Evolutionary conservation across 352 stramenopile genomes (phyloP), one percentile per base, ranked within the genome.

Genomic region (Pythium phragmitis): DNA sequence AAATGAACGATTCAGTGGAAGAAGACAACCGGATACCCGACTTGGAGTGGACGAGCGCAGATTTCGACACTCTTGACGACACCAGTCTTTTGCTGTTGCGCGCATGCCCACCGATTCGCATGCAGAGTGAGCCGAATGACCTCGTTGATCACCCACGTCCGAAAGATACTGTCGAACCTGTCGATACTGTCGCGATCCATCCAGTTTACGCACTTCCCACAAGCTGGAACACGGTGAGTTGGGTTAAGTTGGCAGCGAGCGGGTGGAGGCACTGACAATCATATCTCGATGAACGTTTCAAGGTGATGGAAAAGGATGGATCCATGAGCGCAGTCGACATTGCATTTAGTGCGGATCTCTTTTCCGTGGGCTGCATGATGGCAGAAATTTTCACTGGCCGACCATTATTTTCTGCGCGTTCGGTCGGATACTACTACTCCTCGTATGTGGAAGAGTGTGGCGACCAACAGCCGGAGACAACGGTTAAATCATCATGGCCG

Each of bases 361-460:
- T 93, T 55, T 70, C 79, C 1, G 60, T 95, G 23, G 86, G 83
- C 0, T 91, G 84, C 46, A 66, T 91, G 26, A 79, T 86, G 34
- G 81, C 81, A 0, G 86, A 95, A 62, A 68, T 93, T 16, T 94
- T 89, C 54, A 82, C 73, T 1, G 57, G 64, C 6, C 52, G 51
- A 3, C 79, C 84, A 2, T 62, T 94, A 7, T 94, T 94, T 57
- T 89, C 83, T 8, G 61, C 67, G 11, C 67, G 59, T 2, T 87
- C 77, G 8, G 41, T 89, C 30, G 45, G 68, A 14, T 57, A 79
- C 1, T 92, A 88, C 48, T 48, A 77, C 19, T 14, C 51, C 5
- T 57, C 63, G 17, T 73, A 69, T 33, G 19, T 7, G 47, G 47
- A 64, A 16, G 63, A 50, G 23, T 39, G 17, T 13, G 11, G 33